These are phyloP conservation scores for Metrosideros polymorpha DNA, from an alignment of 441 rosid genomes.

Conservation along the genomic window DNA sequence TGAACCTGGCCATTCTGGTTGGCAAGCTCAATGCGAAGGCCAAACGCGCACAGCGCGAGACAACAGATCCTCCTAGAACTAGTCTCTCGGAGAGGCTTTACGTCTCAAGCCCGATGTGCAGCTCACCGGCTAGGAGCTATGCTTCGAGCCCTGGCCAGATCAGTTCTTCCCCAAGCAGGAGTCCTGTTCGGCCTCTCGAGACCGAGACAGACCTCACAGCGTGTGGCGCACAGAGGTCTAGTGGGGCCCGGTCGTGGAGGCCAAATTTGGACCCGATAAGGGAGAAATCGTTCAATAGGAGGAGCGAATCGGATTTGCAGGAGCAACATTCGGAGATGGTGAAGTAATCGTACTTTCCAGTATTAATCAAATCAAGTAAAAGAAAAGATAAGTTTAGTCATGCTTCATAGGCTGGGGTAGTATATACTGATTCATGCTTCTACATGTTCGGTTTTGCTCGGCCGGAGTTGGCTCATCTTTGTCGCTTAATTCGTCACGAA, in stretches of 20 bases:
- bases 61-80: background rate
- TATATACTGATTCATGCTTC: no score
- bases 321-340: slow-evolving; percentile 7
- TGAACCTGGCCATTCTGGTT: slow-evolving; percentile 8
- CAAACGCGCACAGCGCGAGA: background rate
- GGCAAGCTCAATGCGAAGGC: slow-evolving; percentile 18
- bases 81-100: background rate
- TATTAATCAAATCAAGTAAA: slow-evolving; percentile 1
- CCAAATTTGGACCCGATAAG: slow-evolving; percentile 32
- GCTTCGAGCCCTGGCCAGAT: background rate
- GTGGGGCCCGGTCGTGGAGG: slow-evolving; percentile 22
- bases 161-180: background rate
- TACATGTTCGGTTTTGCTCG: background rate
- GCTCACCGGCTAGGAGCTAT: background rate
- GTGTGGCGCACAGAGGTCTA: background rate
- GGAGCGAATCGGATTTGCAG: slow-evolving; percentile 25
- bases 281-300: slow-evolving; percentile 27
- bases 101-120: background rate
- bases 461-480: background rate
- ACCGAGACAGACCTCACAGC: background rate
- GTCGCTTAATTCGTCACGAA: background rate
- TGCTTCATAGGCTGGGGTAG: background rate
- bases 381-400: background rate
- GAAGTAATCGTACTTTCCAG: background rate
- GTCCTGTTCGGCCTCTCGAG: background rate